Percentiles rank a stretch among this genome's conserved stretches.
phyloP scores from a whole-genome alignment of 306 rosid genomes.

The Cicer cuneatum region DNA sequence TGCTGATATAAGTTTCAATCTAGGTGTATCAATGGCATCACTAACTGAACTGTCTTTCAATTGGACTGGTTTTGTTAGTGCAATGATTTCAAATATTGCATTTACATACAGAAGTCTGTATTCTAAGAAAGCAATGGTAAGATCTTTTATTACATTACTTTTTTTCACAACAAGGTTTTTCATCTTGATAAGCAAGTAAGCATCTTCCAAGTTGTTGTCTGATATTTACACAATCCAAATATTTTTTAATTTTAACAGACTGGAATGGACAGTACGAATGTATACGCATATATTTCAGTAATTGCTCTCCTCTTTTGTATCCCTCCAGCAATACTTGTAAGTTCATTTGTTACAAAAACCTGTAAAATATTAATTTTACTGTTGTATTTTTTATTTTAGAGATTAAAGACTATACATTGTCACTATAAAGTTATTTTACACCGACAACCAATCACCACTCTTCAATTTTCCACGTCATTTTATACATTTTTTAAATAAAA shows the following conservation, averaged over 20 bases:
- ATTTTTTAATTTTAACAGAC: constrained; percentile 5
- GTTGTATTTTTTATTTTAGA: neutral
- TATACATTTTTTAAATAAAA: too few relatives aligned
- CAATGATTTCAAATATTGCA: constrained; percentile 33
- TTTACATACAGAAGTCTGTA: constrained; percentile 33
- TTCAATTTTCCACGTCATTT: too few relatives aligned
- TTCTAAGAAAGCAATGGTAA: constrained; percentile 38
- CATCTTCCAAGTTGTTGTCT: neutral
- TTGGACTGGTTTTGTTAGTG: constrained; percentile 32
- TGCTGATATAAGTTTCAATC: neutral
- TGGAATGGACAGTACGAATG: constrained; percentile 32
- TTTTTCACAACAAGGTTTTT: neutral
- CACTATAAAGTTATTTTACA: neutral
- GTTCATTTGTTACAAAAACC: constrained; percentile 1
- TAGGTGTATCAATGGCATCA: constrained; percentile 36
- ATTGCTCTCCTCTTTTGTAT: constrained; percentile 28
- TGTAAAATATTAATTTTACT: neutral
- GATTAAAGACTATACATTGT: neutral
- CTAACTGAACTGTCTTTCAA: constrained; percentile 31
- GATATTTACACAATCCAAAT: neutral
- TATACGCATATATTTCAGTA: constrained; percentile 12
- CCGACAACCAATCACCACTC: neutral
- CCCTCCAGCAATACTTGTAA: constrained; percentile 25
- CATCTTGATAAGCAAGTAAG: neutral
- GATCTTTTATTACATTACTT: neutral